Evolutionary conservation across 1,284 basidiomycete species (phyloP).

Genomic region (Microstroma glucosiphilum): DNA sequence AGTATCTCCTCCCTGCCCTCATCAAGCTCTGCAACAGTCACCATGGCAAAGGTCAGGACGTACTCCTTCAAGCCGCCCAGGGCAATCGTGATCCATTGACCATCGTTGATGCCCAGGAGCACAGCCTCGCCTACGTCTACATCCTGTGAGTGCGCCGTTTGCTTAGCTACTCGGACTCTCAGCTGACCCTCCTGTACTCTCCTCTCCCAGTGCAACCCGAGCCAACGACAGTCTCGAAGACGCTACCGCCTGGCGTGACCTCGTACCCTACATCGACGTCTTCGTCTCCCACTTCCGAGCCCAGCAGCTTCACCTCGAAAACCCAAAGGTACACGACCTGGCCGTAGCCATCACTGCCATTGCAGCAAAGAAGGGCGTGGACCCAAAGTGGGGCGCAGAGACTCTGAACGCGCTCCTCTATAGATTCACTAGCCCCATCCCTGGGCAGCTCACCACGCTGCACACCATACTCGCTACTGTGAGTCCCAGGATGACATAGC

Average conservation of each 20-base stretch:
- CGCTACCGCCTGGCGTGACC: background rate
- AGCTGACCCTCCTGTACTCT: background rate
- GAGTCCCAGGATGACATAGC: background rate
- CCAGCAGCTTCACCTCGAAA: background rate
- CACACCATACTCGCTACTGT: background rate
- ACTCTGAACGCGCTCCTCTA: background rate
- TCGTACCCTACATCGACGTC: slow-evolving; percentile 1
- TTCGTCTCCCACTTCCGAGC: background rate
- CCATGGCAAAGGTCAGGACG: background rate
- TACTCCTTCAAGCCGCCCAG: background rate
- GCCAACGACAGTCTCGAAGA: background rate
- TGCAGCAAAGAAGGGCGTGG: background rate
- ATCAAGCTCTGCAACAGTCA: background rate
- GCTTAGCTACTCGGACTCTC: background rate
- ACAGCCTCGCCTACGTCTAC: background rate
- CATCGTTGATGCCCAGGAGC: background rate
- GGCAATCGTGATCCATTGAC: background rate
- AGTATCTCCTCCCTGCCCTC: background rate
- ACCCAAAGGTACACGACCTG: background rate
- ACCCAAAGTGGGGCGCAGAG: background rate
- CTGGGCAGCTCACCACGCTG: background rate
- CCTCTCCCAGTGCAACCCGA: background rate
- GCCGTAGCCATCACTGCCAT: background rate
- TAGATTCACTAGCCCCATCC: background rate
- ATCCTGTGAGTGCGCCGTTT: background rate